These are phyloP conservation scores for Globisporangium lucens DNA, from an alignment of 352 stramenopile species.

Conservation along the genomic window DNA sequence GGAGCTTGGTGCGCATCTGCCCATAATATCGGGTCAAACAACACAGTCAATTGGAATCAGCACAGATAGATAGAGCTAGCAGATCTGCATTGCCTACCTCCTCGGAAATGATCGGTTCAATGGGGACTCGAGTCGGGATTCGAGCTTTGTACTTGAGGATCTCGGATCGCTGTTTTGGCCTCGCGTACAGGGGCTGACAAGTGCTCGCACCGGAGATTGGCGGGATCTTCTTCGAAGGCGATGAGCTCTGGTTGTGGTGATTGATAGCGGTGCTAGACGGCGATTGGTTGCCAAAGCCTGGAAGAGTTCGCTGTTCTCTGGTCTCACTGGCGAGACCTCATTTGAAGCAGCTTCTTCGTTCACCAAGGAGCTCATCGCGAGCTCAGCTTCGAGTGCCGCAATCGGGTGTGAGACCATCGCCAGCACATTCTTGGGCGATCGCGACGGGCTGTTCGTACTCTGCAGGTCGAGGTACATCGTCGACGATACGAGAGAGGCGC, in stretches of 20 bases:
- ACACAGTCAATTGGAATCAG: background rate
- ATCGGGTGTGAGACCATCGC: background rate
- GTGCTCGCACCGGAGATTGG: background rate
- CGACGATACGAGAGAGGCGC: background rate
- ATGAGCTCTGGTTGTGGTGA: slow-evolving; percentile 2
- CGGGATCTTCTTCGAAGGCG: background rate
- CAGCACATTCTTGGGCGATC: background rate
- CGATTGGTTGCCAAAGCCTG: background rate
- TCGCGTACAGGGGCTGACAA: slow-evolving; percentile 1
- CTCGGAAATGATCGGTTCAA: slow-evolving; percentile 12
- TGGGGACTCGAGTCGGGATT: background rate
- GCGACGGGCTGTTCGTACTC: background rate
- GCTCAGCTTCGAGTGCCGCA: slow-evolving; percentile 6
- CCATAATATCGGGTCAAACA: background rate
- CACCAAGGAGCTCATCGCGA: background rate
- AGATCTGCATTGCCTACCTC: background rate
- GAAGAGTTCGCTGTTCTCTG: background rate
- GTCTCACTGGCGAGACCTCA: background rate
- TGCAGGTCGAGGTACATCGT: background rate
- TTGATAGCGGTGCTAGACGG: background rate
- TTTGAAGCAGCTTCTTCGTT: background rate
- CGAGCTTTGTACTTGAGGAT: background rate
- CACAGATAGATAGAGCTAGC: background rate
- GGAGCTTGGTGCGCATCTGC: slow-evolving; percentile 38
- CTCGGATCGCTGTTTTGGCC: slow-evolving; percentile 5